phyloP scores from a whole-genome alignment of 2,329 filamentous ascomycete species.

The Penicillium aurantiogriseum region DNA sequence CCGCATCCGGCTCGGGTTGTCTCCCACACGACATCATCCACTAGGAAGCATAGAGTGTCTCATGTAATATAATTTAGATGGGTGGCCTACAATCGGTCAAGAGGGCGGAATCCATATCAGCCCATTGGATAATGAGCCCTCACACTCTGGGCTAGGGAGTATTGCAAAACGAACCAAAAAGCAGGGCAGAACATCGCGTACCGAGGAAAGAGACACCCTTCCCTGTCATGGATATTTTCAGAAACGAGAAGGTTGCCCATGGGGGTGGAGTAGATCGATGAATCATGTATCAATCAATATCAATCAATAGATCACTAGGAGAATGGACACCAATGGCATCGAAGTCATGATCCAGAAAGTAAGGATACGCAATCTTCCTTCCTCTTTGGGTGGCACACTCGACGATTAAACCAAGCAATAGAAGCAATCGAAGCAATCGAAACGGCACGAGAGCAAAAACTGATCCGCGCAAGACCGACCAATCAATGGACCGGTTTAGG shows the following conservation, averaged over 20 bases:
- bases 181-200: neutral
- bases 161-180: neutral
- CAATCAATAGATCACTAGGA: slow-evolving; percentile 7
- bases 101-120: neutral
- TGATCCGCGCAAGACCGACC: slow-evolving; percentile 6
- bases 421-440: neutral
- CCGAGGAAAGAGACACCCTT: neutral
- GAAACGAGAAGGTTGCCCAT: slow-evolving; percentile 7
- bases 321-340: slow-evolving; percentile 9
- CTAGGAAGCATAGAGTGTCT: neutral
- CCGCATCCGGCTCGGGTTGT: neutral
- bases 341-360: neutral
- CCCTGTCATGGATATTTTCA: slow-evolving; percentile 3
- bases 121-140: neutral
- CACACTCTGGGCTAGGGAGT: neutral
- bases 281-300: neutral
- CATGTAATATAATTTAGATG: slow-evolving; percentile 5
- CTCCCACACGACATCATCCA: neutral
- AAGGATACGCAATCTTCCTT: neutral
- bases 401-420: slow-evolving; percentile 2
- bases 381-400: neutral
- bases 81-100: neutral
- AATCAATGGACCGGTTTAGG: slow-evolving; percentile 1
- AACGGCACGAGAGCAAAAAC: neutral
- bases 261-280: slow-evolving; percentile 1